A percentile compares a stretch with the other conserved stretches of the same genome.
These are phyloP conservation scores for Aspergillus uvarum DNA, from an alignment of 2,329 filamentous ascomycete genomes.

Conservation along the genomic window DNA sequence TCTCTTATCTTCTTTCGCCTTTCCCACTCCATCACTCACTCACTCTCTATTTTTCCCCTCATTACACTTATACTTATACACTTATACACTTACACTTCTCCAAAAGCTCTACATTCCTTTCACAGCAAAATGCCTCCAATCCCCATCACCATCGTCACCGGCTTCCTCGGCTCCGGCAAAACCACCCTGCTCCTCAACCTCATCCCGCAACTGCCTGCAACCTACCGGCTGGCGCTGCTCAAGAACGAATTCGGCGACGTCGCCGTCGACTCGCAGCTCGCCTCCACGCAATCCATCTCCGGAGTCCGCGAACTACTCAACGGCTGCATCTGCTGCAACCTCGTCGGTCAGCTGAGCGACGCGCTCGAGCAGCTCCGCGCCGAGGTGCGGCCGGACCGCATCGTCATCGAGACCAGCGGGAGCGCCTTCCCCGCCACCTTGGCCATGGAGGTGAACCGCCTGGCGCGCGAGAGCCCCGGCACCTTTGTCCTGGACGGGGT, in stretches of 20 bases:
- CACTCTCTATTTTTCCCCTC: neutral
- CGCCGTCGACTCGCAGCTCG: slow-evolving; percentile 89
- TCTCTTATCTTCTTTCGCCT: slow-evolving; percentile 1
- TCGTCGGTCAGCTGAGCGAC: slow-evolving; percentile 83
- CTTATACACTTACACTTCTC: neutral
- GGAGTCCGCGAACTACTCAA: slow-evolving; percentile 92
- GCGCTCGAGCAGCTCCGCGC: slow-evolving; percentile 73
- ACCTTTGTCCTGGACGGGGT: slow-evolving; percentile 80
- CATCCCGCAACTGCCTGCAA: slow-evolving; percentile 80
- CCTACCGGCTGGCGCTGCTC: slow-evolving; percentile 87
- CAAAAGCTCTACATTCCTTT: neutral
- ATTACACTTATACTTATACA: neutral
- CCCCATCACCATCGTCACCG: slow-evolving; percentile 91
- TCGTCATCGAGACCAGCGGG: slow-evolving; percentile 91
- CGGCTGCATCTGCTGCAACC: slow-evolving; percentile 98
- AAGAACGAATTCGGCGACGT: slow-evolving; percentile 99
- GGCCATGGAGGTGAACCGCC: slow-evolving; percentile 83
- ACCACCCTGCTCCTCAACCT: slow-evolving; percentile 95
- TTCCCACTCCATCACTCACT: neutral
- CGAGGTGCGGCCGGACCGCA: slow-evolving; percentile 68
- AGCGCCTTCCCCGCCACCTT: slow-evolving; percentile 85
- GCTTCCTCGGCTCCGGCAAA: slow-evolving; percentile 94
- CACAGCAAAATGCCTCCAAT: slow-evolving; percentile 61
- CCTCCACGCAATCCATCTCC: slow-evolving; percentile 75
- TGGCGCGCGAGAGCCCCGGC: slow-evolving; percentile 61